Evolutionary conservation across 1,139 yeast species (phyloP).

Genomic region (Pichia sp.): DNA sequence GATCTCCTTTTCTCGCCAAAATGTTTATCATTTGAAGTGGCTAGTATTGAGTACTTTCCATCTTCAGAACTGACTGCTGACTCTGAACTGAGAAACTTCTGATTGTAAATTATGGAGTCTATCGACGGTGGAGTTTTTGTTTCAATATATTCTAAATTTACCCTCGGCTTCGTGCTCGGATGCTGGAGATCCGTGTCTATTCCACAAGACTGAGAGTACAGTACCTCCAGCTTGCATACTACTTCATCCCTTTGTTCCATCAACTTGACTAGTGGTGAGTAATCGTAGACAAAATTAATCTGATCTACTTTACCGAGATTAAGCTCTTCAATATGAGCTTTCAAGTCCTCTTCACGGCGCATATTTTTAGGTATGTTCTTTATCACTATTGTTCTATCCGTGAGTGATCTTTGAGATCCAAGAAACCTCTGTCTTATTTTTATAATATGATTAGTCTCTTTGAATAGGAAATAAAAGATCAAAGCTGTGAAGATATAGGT

Average conservation of each 20-base stretch:
- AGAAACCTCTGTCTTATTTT: conserved; percentile 75
- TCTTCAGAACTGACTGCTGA: not conserved
- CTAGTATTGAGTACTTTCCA: conserved; percentile 8
- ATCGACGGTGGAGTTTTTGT: conserved; percentile 11
- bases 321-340: conserved; percentile 49
- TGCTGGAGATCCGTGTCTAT: conserved; percentile 29
- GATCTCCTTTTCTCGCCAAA: conserved; percentile 28
- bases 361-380: conserved; percentile 39
- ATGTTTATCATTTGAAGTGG: conserved; percentile 11
- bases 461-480: conserved; percentile 54
- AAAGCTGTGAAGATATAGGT: conserved; percentile 78
- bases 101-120: conserved; percentile 16
- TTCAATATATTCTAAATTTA: conserved; percentile 8
- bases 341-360: conserved; percentile 37
- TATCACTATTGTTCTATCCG: conserved; percentile 81
- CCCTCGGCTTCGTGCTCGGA: conserved; percentile 7
- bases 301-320: conserved; percentile 56
- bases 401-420: conserved; percentile 83
- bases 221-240: conserved; percentile 36
- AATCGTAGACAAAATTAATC: conserved; percentile 50
- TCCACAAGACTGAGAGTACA: conserved; percentile 40
- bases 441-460: conserved; percentile 68
- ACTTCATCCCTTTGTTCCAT: conserved; percentile 33
- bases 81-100: conserved; percentile 5
- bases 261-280: conserved; percentile 40